phyloP scores from a whole-genome alignment of 495 filamentous ascomycete genomes.

The Aspergillus funiculosus region DNA sequence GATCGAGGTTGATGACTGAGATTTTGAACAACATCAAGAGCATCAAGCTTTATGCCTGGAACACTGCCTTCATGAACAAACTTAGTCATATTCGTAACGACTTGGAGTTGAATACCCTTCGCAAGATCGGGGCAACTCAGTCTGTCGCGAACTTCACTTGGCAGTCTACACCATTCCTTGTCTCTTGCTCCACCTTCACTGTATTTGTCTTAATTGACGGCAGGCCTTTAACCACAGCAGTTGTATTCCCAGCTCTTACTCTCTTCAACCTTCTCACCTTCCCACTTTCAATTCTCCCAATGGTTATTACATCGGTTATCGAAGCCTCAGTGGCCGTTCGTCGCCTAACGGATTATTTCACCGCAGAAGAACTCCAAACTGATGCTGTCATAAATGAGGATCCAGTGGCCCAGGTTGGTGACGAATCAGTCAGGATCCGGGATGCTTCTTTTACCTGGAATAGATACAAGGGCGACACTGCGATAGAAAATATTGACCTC shows the following conservation, averaged over 20 bases:
- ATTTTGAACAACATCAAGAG: slow-evolving; percentile 99
- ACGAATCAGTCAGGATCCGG: slow-evolving; percentile 76
- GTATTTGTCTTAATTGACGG: slow-evolving; percentile 84
- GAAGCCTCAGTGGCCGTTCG: slow-evolving; percentile 91
- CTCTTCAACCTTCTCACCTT: slow-evolving; percentile 93
- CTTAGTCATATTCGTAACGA: slow-evolving; percentile 94
- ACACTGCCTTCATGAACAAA: slow-evolving; percentile 93
- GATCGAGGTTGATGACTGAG: slow-evolving; percentile 91
- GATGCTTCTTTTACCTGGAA: slow-evolving; percentile 96
- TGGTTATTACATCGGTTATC: slow-evolving; percentile 96
- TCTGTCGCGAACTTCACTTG: slow-evolving; percentile 96
- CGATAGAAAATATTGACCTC: slow-evolving; percentile 75
- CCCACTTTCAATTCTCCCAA: slow-evolving; percentile 87
- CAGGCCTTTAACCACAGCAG: slow-evolving; percentile 79
- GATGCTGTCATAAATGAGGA: slow-evolving; percentile 71
- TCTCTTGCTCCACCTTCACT: slow-evolving; percentile 93
- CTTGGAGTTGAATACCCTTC: slow-evolving; percentile 86
- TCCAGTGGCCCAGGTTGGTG: slow-evolving; percentile 63
- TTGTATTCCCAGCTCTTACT: slow-evolving; percentile 91
- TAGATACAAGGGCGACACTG: slow-evolving; percentile 56
- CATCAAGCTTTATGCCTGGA: slow-evolving; percentile 99
- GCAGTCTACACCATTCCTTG: slow-evolving; percentile 98
- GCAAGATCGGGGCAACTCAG: slow-evolving; percentile 91
- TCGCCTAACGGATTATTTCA: slow-evolving; percentile 79
- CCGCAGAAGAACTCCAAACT: slow-evolving; percentile 81